Base-by-base conservation (phyloP, 139 green algal genomes). In the Tetraselmis chui region DNA sequence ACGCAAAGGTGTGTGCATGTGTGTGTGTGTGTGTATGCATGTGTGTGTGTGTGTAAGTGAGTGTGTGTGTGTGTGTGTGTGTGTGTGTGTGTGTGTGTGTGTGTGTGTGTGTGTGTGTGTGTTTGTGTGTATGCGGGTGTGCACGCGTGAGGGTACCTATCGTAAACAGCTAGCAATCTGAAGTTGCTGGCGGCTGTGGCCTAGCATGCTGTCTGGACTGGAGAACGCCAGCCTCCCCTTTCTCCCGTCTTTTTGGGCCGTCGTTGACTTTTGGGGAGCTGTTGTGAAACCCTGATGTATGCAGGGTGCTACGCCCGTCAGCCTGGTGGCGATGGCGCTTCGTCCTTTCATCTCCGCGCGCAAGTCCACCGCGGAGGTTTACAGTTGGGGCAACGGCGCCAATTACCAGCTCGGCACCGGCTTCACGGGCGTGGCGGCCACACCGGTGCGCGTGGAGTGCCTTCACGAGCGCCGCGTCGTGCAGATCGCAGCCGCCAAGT, bases 371-470 rank as follows among this genome's bases (percentile, higher is more conserved):
- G 81, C 79, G 28, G 86, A 93, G 29, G 87, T 97, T 59, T 97
- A 92, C 86, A 86, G 78, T 67, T 99, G 94, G 94, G 96, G 96
- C 83, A 94, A 89, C 82, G 96, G 96, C 1, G 88, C 89, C 74
- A 98, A 99, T 90, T 98, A 95, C 81, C 91, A 96, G 85, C 89
- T 98, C 29, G 96, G 96, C 28, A 97, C 95, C 45, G 95, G 95
- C 79, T 88, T 79, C n/a, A 88, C 85, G 22, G 90, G 90, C 83
- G 85, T 92, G 81, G 86, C 91, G 84, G 29, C 59, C 22, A 82
- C 59, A 1, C 95, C 93, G 1, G 77, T 89, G 30, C 80, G 92
- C 2, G 76, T 97, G 31, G 93, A 95, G 31, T 79, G 78, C 2
- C 83, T 96, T 67, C 86, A 87, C 23, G 81, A 67, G 76, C 22